Conservation (phyloP, 768 basidiomycete species). For the Pleurotus platypus region DNA sequence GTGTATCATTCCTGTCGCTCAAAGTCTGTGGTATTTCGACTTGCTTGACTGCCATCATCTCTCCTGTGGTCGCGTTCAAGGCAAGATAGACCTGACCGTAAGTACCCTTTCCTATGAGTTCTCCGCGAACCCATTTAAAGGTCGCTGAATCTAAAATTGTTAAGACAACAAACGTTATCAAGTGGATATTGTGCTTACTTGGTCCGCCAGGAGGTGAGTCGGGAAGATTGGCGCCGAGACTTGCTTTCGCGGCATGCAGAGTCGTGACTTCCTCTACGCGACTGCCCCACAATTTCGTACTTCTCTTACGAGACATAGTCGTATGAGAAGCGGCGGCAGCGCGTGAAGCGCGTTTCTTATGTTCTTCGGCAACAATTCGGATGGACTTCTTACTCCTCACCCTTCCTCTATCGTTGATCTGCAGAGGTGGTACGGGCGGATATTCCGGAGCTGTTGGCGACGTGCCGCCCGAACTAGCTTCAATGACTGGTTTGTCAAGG, state of each 20-base stretch:
- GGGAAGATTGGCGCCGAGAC: conserved; percentile 36
- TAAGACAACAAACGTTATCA: not conserved
- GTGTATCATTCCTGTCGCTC: conserved; percentile 85
- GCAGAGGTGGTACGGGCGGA: conserved; percentile 32
- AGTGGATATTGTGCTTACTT: conserved; percentile 47
- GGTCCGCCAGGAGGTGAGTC: conserved; percentile 64
- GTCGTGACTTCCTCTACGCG: conserved; percentile 91
- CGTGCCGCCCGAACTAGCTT: conserved; percentile 74
- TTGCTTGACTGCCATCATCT: conserved; percentile 99
- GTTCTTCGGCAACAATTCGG: conserved; percentile 85
- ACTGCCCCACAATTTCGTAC: conserved; percentile 95
- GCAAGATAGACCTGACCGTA: conserved; percentile 97
- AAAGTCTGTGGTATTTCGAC: conserved; percentile 92
- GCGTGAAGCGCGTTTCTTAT: conserved; percentile 69
- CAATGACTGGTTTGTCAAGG: conserved; percentile 93
- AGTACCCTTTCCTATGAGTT: conserved; percentile 95
- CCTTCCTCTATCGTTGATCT: conserved; percentile 33
- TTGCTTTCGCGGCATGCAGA: conserved; percentile 48
- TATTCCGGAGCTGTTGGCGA: conserved; percentile 69
- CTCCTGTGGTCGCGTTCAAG: conserved; percentile 92
- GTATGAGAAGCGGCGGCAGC: conserved; percentile 45
- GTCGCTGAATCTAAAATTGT: conserved; percentile 50
- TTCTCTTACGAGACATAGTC: conserved; percentile 62
- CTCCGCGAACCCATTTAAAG: conserved; percentile 98
- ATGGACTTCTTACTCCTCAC: conserved; percentile 85